phyloP scores from a whole-genome alignment of 768 basidiomycete genomes.

The Macrolepiota dolichaula region DNA sequence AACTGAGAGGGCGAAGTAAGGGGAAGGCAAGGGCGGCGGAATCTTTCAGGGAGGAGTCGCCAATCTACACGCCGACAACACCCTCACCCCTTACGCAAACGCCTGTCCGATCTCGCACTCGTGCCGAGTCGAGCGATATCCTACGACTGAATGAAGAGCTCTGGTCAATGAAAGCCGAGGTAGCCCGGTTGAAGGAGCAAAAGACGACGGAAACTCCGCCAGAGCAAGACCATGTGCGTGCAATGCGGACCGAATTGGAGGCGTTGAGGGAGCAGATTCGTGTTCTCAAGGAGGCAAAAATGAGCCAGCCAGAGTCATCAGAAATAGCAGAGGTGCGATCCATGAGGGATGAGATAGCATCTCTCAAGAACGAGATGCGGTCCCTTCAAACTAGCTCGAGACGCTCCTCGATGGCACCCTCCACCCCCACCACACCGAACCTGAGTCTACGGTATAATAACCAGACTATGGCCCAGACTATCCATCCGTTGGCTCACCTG shows the following conservation, averaged over 20 bases:
- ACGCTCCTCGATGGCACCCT: background rate
- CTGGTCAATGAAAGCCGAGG: slow-evolving; percentile 4
- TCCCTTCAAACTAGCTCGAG: background rate
- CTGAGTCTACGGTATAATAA: slow-evolving; percentile 2
- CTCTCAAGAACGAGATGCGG: slow-evolving; percentile 9
- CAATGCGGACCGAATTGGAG: slow-evolving; percentile 6
- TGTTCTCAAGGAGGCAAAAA: slow-evolving; percentile 1
- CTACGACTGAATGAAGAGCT: slow-evolving; percentile 1
- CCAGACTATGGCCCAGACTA: background rate
- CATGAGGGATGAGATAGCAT: slow-evolving; percentile 4
- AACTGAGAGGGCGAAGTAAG: background rate
- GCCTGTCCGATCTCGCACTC: background rate
- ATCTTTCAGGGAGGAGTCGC: background rate
- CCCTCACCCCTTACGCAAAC: background rate
- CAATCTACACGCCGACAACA: background rate
- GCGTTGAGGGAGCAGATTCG: slow-evolving; percentile 7
- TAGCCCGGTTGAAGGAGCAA: slow-evolving; percentile 5
- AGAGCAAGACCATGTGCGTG: background rate
- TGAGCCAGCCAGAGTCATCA: background rate
- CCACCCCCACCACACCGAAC: slow-evolving; percentile 5
- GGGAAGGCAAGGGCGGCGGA: background rate
- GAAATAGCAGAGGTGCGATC: background rate
- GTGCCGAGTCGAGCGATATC: slow-evolving; percentile 3
- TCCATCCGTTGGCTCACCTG: slow-evolving; percentile 7
- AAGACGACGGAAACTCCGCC: background rate